phyloP scores from a whole-genome alignment of 768 basidiomycete genomes.

The Agaricus sinodeliciosus region DNA sequence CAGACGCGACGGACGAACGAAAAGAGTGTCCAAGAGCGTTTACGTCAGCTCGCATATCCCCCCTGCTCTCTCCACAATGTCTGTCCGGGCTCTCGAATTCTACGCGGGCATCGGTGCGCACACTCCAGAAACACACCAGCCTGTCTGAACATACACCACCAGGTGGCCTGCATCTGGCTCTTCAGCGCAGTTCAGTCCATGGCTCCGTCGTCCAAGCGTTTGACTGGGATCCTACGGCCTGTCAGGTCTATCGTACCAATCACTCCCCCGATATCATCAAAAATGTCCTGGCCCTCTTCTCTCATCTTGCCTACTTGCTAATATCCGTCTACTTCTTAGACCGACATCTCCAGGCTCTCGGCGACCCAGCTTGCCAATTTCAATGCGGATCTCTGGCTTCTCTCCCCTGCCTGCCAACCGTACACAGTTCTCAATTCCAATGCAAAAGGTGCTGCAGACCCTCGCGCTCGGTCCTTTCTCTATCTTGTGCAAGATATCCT shows the following conservation, averaged over 20 bases:
- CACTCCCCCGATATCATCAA: conserved; percentile 38
- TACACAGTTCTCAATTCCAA: conserved; percentile 74
- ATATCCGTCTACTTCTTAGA: conserved; percentile 22
- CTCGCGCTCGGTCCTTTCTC: conserved; percentile 70
- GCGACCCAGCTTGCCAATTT: conserved; percentile 38
- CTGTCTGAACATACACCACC: neutral
- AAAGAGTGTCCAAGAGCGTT: neutral
- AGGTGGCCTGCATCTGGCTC: conserved; percentile 73
- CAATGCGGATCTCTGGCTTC: conserved; percentile 62
- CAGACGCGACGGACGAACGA: neutral
- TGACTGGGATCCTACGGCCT: conserved; percentile 78
- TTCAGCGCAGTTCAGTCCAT: conserved; percentile 41
- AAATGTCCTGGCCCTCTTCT: conserved; percentile 33
- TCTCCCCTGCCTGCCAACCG: conserved; percentile 81
- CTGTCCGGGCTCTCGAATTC: conserved; percentile 50
- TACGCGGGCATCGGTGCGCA: conserved; percentile 72
- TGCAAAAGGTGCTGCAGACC: conserved; percentile 65
- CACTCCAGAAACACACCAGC: neutral
- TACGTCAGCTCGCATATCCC: conserved; percentile 9
- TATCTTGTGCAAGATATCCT: conserved; percentile 60
- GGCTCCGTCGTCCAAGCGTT: conserved; percentile 58
- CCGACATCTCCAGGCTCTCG: conserved; percentile 56
- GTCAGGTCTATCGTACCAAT: conserved; percentile 63
- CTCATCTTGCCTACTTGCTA: neutral
- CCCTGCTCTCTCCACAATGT: conserved; percentile 16